Conservation (phyloP, 108 stramenopile genomes). For the Cylindrotheca fusiformis region DNA sequence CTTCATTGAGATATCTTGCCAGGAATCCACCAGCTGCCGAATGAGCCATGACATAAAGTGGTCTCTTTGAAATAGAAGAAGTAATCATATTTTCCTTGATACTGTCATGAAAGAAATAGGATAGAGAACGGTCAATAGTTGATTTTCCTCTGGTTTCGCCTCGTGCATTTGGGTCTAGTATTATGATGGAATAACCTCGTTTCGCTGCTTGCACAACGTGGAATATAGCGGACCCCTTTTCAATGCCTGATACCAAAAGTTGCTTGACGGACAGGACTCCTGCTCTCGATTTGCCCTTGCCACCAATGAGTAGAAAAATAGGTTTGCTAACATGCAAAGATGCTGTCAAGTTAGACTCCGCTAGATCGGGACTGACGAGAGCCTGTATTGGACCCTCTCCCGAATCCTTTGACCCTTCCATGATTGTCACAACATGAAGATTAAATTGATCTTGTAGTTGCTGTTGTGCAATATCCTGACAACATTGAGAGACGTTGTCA, state of each 20-base stretch:
- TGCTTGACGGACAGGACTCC: conserved; percentile 46
- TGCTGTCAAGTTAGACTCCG: background rate
- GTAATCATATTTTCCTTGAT: conserved; percentile 8
- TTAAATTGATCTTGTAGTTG: conserved; percentile 20
- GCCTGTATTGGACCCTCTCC: background rate
- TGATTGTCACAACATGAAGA: conserved; percentile 38
- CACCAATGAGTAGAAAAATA: conserved; percentile 33
- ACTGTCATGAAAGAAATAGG: background rate
- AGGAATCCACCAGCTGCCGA: conserved; percentile 50
- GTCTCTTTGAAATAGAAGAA: background rate
- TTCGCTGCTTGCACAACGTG: conserved; percentile 35
- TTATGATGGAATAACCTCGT: conserved; percentile 34
- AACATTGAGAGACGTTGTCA: conserved; percentile 34
- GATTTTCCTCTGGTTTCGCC: conserved; percentile 38
- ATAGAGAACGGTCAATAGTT: conserved; percentile 25
- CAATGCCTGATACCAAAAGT: conserved; percentile 44
- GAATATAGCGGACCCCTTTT: conserved; percentile 39
- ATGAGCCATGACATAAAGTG: conserved; percentile 47
- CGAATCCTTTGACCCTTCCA: conserved; percentile 11
- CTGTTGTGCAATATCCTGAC: conserved; percentile 44
- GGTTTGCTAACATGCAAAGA: background rate
- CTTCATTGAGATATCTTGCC: conserved; percentile 39
- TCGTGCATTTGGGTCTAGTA: conserved; percentile 63
- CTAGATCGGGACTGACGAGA: conserved; percentile 10
- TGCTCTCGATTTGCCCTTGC: conserved; percentile 51